Conservation (phyloP, 1,284 basidiomycete genomes). For the Cryptococcus floricola region DNA sequence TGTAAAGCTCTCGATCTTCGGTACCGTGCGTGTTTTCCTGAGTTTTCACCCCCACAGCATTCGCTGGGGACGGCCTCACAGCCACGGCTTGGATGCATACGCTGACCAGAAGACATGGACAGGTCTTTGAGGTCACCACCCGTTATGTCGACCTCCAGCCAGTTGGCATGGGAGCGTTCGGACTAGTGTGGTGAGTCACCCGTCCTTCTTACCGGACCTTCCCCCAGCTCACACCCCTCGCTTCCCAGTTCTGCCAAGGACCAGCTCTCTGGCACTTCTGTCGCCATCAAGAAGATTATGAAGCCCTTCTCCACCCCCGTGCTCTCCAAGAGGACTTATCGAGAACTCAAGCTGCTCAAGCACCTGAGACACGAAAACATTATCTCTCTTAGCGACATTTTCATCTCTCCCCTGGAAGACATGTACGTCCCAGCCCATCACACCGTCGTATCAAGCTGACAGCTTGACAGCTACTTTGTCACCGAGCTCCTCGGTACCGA, state of each 20-base stretch:
- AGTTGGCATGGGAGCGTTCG: slow-evolving; percentile 99
- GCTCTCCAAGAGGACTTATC: slow-evolving; percentile 94
- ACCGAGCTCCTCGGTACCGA: slow-evolving; percentile 99
- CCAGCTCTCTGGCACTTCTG: slow-evolving; percentile 87
- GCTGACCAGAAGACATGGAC: slow-evolving; percentile 3
- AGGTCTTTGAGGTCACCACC: slow-evolving; percentile 75
- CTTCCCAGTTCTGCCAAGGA: slow-evolving; percentile 84
- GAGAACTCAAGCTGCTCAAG: slow-evolving; percentile 97
- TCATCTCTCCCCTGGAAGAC: slow-evolving; percentile 97
- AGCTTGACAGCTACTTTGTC: slow-evolving; percentile 84
- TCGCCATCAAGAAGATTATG: slow-evolving; percentile 99
- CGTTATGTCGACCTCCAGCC: slow-evolving; percentile 99
- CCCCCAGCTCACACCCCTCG: not conserved
- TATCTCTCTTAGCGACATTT: slow-evolving; percentile 97
- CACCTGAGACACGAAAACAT: slow-evolving; percentile 99
- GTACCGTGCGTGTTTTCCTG: slow-evolving; percentile 56
- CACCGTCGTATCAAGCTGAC: not conserved
- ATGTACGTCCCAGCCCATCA: slow-evolving; percentile 57
- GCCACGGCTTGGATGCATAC: not conserved
- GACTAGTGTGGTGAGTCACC: slow-evolving; percentile 78
- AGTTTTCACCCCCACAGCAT: too few species aligned
- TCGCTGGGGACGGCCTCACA: too few species aligned
- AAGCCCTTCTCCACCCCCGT: slow-evolving; percentile 97
- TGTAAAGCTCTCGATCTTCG: slow-evolving; percentile 97
- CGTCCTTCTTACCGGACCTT: not conserved